Percentiles rank a stretch among this genome's conserved stretches.
phyloP scores from a whole-genome alignment of 805 yeast genomes.

The Brettanomyces bruxellensis region DNA sequence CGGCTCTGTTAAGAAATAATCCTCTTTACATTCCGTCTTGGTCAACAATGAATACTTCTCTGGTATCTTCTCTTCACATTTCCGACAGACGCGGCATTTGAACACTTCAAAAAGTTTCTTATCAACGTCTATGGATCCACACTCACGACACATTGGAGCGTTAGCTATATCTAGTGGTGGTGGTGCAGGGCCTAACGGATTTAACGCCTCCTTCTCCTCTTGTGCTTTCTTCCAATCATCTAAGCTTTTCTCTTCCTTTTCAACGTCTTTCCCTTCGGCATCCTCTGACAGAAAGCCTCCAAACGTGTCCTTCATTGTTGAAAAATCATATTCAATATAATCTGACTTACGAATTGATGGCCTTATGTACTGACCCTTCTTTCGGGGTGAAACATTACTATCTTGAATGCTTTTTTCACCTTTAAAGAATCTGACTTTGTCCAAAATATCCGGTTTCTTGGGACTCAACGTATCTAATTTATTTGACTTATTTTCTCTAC shows the following conservation, averaged over 20 bases:
- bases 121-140: slow-evolving; percentile 75
- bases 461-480: too few species aligned
- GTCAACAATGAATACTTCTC: slow-evolving; percentile 88
- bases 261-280: slow-evolving; percentile 14
- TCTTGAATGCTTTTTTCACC: neutral
- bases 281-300: slow-evolving; percentile 73
- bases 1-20: slow-evolving; percentile 88
- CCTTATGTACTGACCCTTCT: slow-evolving; percentile 15
- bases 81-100: slow-evolving; percentile 66
- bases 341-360: slow-evolving; percentile 52
- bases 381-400: slow-evolving; percentile 2
- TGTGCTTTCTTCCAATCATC: slow-evolving; percentile 53
- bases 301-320: slow-evolving; percentile 79
- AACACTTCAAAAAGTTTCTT: slow-evolving; percentile 62
- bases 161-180: slow-evolving; percentile 65
- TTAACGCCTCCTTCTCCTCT: slow-evolving; percentile 21
- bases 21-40: slow-evolving; percentile 91
- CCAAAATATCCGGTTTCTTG: neutral
- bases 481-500: too few species aligned
- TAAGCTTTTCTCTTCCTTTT: slow-evolving; percentile 28
- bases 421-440: slow-evolving; percentile 4
- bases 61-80: slow-evolving; percentile 63
- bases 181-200: slow-evolving; percentile 37
- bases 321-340: slow-evolving; percentile 77
- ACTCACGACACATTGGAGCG: slow-evolving; percentile 80